Evolutionary conservation across 2,329 filamentous ascomycete species (phyloP), one percentile per base, ranked within the genome.

Genomic region (Aureobasidium lini): DNA sequence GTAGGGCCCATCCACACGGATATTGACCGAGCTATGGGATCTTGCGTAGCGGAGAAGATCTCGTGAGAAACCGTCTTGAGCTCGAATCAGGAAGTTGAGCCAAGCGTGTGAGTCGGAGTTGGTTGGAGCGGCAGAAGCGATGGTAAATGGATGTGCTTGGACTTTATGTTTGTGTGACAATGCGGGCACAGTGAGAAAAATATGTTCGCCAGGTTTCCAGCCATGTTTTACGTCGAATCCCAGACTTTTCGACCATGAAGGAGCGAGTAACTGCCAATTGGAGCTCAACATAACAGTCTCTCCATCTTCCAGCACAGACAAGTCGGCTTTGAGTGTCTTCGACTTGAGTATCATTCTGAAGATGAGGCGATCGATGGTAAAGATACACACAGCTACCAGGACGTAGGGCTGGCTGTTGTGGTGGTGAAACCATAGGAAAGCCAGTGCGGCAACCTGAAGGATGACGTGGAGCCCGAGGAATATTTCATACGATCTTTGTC

Each of bases 141-240:
- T 85, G 8, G 84, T 87, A 69, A 87, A 87, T 0, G 84, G 85
- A 66, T 88, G 84, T 0, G 84, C 77, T 70, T 87, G 84, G 1
- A 85, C 67, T 2, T 72, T 66, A 65, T 85, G 79, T 57, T 75
- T 78, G 3, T 71, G 69, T 1, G 79, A 79, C 6, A 87, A 74
- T 0, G 71, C 72, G 0, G 84, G 84, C 0, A 87, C 71, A 1
- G 81, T 81, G 60, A 87, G 68, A 69, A 87, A 87, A 50, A 86
- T 76, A 68, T 87, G 85, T 65, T 86, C 82, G 15, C 82, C 82
- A 2, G 84, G 79, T 18, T 74, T 67, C 84, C 84, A 87, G 42
- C 84, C 84, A 50, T 75, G 62, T 4, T 64, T 67, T 63, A 80
- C 76, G 50, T 57, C 29, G 28, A 57, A 15, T 29, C 34, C 23